Evolutionary conservation across 2,329 filamentous ascomycete species (phyloP), one percentile per base, ranked within the genome.

Genomic region (Fusarium bactridioides): DNA sequence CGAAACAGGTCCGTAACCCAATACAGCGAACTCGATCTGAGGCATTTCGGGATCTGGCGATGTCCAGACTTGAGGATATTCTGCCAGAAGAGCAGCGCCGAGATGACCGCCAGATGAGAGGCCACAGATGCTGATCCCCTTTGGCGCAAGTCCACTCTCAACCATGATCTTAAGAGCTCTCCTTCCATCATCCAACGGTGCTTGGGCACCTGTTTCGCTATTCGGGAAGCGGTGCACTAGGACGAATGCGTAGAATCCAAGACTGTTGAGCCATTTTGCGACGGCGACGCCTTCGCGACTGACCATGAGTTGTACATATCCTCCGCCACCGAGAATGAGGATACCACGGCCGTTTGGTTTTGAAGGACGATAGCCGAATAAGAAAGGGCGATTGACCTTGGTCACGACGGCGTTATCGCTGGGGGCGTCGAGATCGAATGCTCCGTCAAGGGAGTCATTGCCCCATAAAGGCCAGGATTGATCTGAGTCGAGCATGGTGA

Each of bases 221-320:
- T 47, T 71, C 1, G 74, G 74, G 37, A 77, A 76, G 3, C 74
- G 73, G n/a, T 76, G 74, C 1, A 76, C 71, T 0, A 76, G 64
- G 10, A 76, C 74, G n/a, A 76, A 76, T 0, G 74, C 73, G 41
- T 76, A 69, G 51, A 76, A 77, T 0, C 74, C 74, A n/a, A 75
- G 67, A 13, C 45, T 64, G 44, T 54, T 76, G 3, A 76, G 53
- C 74, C 74, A 76, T 35, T 64, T 74, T 31, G 74, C 74, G 8
- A 77, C 45, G 9, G 61, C 47, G 33, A 75, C 21, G 5, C 74
- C 74, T 51, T 76, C 74, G 6, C 71, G 70, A 3, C 73, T 73
- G 12, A 76, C 69, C 71, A 76, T 76, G 23, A 77, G 67, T 21
- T 76, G 50, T 1, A 76, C 57, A 10, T 76, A 76, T 1, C 74